These are phyloP conservation scores for Monilinia laxa DNA, from an alignment of 2,329 filamentous ascomycete species.

Conservation along the genomic window DNA sequence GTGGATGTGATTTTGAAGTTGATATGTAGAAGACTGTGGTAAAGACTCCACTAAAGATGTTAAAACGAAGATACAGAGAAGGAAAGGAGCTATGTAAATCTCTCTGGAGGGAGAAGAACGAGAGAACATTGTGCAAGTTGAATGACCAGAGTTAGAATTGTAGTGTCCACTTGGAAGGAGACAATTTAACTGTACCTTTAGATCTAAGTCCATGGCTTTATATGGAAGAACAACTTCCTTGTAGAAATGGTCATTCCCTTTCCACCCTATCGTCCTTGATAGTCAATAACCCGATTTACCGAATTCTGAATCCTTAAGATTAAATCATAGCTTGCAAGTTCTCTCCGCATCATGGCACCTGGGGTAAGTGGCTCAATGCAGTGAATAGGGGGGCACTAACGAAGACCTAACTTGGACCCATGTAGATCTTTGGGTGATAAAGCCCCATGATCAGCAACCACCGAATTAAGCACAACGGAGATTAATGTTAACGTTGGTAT, in stretches of 20 bases:
- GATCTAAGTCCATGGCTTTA: background rate
- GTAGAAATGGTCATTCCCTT: background rate
- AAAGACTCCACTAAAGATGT: slow-evolving; percentile 3
- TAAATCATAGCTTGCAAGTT: background rate
- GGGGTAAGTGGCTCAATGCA: slow-evolving; percentile 5
- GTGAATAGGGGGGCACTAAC: slow-evolving; percentile 13
- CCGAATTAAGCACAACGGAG: background rate
- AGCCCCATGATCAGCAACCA: slow-evolving; percentile 12
- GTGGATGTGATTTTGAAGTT: background rate
- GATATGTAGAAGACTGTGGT: background rate
- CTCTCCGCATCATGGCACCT: slow-evolving; percentile 6
- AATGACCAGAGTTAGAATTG: background rate
- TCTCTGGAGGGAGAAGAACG: background rate
- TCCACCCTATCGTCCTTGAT: background rate
- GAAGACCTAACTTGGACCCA: background rate
- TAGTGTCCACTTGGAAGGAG: background rate
- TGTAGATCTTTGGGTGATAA: slow-evolving; percentile 1
- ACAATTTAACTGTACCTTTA: background rate
- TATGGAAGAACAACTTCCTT: background rate
- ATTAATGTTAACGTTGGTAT: slow-evolving; percentile 6
- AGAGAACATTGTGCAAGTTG: background rate
- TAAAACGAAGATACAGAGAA: slow-evolving; percentile 1
- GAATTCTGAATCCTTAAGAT: background rate
- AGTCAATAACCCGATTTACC: slow-evolving; percentile 13
- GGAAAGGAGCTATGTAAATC: background rate